phyloP scores from a whole-genome alignment of 1,284 basidiomycete genomes.

The Phaffia rhodozyma region DNA sequence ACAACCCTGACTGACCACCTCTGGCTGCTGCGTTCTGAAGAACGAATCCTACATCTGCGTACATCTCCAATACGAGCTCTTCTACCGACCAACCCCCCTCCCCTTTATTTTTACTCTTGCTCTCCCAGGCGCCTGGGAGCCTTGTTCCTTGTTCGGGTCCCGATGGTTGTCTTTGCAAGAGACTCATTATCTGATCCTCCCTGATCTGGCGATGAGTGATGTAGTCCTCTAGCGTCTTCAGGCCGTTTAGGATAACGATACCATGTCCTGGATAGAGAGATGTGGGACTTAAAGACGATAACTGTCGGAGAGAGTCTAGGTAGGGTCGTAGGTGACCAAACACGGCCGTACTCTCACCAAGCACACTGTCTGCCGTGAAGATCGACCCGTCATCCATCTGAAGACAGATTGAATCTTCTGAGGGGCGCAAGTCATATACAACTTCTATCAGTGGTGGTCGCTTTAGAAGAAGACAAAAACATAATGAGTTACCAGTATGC shows the following conservation, averaged over 20 bases:
- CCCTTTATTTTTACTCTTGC: constrained; percentile 8
- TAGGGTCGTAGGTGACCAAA: constrained; percentile 71
- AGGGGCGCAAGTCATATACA: background rate
- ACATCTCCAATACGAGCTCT: constrained; percentile 52
- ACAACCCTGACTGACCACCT: constrained; percentile 31
- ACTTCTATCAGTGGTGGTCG: background rate
- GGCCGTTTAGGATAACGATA: constrained; percentile 50
- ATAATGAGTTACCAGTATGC: constrained; percentile 64
- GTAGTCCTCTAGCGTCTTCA: constrained; percentile 50
- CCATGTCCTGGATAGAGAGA: constrained; percentile 71
- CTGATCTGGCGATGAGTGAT: constrained; percentile 64
- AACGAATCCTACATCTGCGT: constrained; percentile 55
- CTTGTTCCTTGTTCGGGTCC: constrained; percentile 15
- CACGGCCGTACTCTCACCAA: constrained; percentile 57
- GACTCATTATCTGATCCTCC: constrained; percentile 59
- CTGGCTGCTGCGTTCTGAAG: constrained; percentile 62
- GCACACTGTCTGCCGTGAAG: constrained; percentile 73
- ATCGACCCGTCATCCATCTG: constrained; percentile 44
- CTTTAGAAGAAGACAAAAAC: constrained; percentile 46
- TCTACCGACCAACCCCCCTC: constrained; percentile 47
- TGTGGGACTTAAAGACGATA: constrained; percentile 40
- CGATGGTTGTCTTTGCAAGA: constrained; percentile 40
- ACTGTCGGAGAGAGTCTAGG: constrained; percentile 51
- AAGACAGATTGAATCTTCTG: constrained; percentile 23
- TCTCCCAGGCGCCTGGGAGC: constrained; percentile 1